Base-by-base conservation (phyloP, 2,329 filamentous ascomycete genomes). In the Talaromyces albobiverticillius region DNA sequence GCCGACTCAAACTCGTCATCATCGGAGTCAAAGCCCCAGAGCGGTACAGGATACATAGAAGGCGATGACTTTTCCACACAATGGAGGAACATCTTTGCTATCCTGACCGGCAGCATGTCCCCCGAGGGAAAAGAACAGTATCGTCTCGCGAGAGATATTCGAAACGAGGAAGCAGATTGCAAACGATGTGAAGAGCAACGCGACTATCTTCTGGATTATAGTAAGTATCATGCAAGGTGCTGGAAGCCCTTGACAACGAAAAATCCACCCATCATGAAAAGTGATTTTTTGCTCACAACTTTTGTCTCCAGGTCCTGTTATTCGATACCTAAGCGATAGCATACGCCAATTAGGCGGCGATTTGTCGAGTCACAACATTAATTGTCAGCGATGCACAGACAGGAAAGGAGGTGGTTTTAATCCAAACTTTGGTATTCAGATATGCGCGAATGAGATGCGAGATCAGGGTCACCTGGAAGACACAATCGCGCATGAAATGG, bases 401-500 rank as follows among this genome's bases (percentile, higher is more conserved):
- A 79, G 87, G 46, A 85, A 88, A 67, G 82, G 82, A 31, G 94
- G 93, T 23, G 94, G 94, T 1, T 97, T 97, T 70, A 87, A 87
- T 69, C 86, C 91, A 1, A 81, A 88, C 48, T 88, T 91, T 68
- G 94, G 94, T 34, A 96, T 99, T 59, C 70, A 95, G 66, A 79
- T 99, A 20, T 99, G 94, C 73, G 90, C 94, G 49, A 99, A 99
- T 73, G 87, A 94, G 73, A 83, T 97, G 67, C 79, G 87, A 56
- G 85, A 90, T 67, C 78, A 85, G 54, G 85, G 86, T 29, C 90
- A 96, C 68, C 72, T 96, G 62, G 94, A 99, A 76, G 94, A 99
- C 70, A 96, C 92, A 10, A 78, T 99, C 66, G 87, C 92, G 25
- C 94, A 99, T 72, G 94, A 99, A 76, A 95, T 99, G 90, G 88